Base-by-base conservation (phyloP, 1,139 yeast species). In the Lipomyces yarrowii region DNA sequence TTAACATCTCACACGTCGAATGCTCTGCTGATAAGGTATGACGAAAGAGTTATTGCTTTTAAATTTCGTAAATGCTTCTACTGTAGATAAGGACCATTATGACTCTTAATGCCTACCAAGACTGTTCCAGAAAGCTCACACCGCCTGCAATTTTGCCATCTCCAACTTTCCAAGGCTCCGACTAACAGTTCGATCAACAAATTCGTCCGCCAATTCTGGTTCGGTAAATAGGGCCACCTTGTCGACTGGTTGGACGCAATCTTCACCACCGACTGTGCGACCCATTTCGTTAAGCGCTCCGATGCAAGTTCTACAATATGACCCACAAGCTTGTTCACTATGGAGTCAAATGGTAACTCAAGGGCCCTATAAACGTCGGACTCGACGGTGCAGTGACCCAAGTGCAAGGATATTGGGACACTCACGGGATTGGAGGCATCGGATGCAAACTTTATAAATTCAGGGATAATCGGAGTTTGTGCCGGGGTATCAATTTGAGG, bases 251-350 rank as follows among this genome's bases (percentile, higher is more conserved):
- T 74, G 73, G n/a, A 73, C 71, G 13, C 76, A 76, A 57, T 74
- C 76, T 54, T 74, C 76, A 37, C 73, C 73, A 39, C 76, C 76
- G 57, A 70, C 73, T 59, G 74, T 74, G 21, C 76, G 71, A 52
- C 76, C 77, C 67, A 72, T 68, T 62, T 74, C 13, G 75, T 69
- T 60, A 74, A 75, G 54, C 67, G 63, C 46, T 63, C 65, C 56
- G 62, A 60, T n/a, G 75, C 76, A 21, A 68, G 63, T 57, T 71
- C 62, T 33, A 70, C 76, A 35, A 73, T 66, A 53, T 71, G 64
- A 26, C 68, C 55, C 26, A 74, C 74, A 57, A 68, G 68, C 48
- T 59, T 62, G 65, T 73, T 74, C 64, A 70, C 74, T 52, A 74
- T 71, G 33, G 74, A 71, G 64, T 74, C 76, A 62, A 74, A 74